Conservation (phyloP, 306 rosid species). For the Echinosophora koreensis region DNA sequence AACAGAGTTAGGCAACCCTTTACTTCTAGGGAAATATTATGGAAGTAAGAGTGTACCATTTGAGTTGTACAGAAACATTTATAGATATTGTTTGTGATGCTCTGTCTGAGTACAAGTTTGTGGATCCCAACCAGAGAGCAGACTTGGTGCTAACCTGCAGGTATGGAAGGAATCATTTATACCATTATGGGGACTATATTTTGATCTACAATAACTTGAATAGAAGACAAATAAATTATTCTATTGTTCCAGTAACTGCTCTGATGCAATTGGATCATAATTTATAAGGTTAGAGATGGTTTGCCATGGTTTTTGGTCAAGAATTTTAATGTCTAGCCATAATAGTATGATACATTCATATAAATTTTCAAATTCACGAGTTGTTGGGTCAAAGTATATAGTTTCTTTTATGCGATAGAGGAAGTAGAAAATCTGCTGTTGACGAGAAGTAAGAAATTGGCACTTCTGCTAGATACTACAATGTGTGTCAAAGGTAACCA, state of each 20-base stretch:
- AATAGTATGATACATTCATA: not conserved
- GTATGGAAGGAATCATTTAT: constrained; percentile 50
- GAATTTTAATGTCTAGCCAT: constrained; percentile 7
- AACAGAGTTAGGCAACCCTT: constrained; percentile 47
- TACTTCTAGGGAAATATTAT: constrained; percentile 51
- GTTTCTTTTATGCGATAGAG: not conserved
- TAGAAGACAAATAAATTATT: not conserved
- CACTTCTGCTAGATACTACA: not conserved
- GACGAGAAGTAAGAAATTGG: not conserved
- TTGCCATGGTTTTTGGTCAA: constrained; percentile 29
- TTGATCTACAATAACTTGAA: constrained; percentile 31
- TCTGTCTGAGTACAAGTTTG: constrained; percentile 85
- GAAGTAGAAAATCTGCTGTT: not conserved
- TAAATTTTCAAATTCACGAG: not conserved
- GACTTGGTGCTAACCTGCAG: constrained; percentile 91
- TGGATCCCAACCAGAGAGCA: constrained; percentile 89
- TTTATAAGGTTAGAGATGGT: constrained; percentile 12
- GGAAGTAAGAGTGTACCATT: constrained; percentile 64
- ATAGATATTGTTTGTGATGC: constrained; percentile 83
- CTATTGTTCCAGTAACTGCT: constrained; percentile 2
- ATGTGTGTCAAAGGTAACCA: no score
- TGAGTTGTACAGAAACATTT: constrained; percentile 78
- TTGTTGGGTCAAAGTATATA: not conserved
- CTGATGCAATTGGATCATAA: constrained; percentile 7
- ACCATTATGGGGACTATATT: constrained; percentile 26